These are phyloP conservation scores for Colletotrichum lindemuthianum DNA, from an alignment of 2,329 filamentous ascomycete genomes.

Conservation along the genomic window DNA sequence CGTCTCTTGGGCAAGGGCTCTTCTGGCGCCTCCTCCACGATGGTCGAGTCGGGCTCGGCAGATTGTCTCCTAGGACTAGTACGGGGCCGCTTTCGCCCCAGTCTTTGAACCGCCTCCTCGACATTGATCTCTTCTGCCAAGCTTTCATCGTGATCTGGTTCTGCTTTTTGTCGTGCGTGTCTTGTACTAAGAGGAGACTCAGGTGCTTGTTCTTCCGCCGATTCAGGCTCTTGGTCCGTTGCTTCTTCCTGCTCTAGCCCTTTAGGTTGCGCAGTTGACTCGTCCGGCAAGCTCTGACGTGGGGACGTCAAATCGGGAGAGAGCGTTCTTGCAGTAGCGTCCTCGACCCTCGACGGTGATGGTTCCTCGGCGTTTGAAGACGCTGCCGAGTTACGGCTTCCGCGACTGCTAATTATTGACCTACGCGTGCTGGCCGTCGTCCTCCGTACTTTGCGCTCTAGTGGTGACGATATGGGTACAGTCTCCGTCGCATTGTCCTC, in stretches of 20 bases:
- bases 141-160: constrained; percentile 28
- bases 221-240: neutral
- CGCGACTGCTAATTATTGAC: constrained; percentile 42
- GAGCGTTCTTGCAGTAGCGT: neutral
- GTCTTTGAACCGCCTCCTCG: constrained; percentile 51
- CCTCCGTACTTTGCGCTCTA: constrained; percentile 52
- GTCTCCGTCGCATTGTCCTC: constrained; percentile 42
- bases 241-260: constrained; percentile 1
- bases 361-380: constrained; percentile 43
- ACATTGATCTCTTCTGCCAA: constrained; percentile 57
- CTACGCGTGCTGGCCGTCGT: constrained; percentile 46
- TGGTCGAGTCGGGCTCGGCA: constrained; percentile 52
- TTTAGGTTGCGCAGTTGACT: neutral
- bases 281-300: neutral
- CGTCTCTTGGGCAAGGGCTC: constrained; percentile 49
- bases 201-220: constrained; percentile 9
- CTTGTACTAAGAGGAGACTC: constrained; percentile 14
- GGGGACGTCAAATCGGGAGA: constrained; percentile 35
- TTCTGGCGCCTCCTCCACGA: constrained; percentile 42
- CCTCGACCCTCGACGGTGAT: constrained; percentile 43
- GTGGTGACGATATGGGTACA: constrained; percentile 52
- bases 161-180: neutral
- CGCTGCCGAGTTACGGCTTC: constrained; percentile 37
- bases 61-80: constrained; percentile 50
- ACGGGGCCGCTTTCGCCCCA: constrained; percentile 57